Conservation (phyloP, 306 rosid genomes). For the Cicer bijugum region DNA sequence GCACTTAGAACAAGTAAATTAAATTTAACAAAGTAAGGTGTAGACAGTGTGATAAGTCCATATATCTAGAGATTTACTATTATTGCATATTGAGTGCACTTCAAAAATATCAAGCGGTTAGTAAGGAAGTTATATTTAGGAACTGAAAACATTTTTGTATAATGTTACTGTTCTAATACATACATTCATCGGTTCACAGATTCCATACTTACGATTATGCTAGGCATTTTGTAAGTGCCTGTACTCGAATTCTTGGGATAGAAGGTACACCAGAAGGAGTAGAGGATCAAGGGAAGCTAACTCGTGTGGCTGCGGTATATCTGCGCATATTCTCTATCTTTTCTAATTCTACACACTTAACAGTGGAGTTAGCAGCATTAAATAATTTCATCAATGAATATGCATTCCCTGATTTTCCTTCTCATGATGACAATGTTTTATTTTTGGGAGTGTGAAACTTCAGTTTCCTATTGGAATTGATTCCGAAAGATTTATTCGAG, state of each 20-base stretch:
- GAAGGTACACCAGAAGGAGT: slow-evolving; percentile 99
- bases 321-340: slow-evolving; percentile 42
- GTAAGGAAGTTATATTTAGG: not conserved
- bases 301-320: slow-evolving; percentile 95
- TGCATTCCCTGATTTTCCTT: slow-evolving; percentile 43
- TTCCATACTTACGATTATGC: slow-evolving; percentile 98
- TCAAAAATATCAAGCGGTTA: slow-evolving; percentile 17
- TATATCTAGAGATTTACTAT: slow-evolving; percentile 20
- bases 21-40: slow-evolving; percentile 20
- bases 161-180: slow-evolving; percentile 20
- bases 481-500: slow-evolving; percentile 79
- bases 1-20: slow-evolving; percentile 10
- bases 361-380: slow-evolving; percentile 40
- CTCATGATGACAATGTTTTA: slow-evolving; percentile 42
- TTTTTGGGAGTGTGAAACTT: slow-evolving; percentile 50
- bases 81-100: not conserved
- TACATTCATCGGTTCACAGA: slow-evolving; percentile 52
- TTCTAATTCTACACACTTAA: slow-evolving; percentile 23
- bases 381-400: slow-evolving; percentile 33
- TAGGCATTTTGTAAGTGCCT: slow-evolving; percentile 96
- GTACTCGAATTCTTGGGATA: slow-evolving; percentile 94
- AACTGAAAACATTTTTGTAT: slow-evolving; percentile 23
- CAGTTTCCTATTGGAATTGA: slow-evolving; percentile 99
- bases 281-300: slow-evolving; percentile 95
- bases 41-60: slow-evolving; percentile 8